A percentile compares a stretch with the other conserved stretches of the same genome.
phyloP scores from a whole-genome alignment of 2,329 filamentous ascomycete species.

The Pestalotiopsis sp. region DNA sequence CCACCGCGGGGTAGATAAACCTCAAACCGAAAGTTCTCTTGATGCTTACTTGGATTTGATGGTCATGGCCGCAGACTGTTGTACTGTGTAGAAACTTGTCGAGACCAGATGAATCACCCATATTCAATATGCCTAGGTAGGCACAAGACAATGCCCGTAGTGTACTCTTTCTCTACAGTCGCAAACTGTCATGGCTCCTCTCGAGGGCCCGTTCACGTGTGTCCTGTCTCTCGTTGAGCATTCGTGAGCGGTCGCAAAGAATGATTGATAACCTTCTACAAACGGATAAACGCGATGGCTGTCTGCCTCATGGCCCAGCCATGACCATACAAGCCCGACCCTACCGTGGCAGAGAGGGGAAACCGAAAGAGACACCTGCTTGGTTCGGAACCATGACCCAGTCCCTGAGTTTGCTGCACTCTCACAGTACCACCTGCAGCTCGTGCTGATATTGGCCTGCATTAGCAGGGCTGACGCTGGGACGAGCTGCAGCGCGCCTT shows the following conservation, averaged over 20 bases:
- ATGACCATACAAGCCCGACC: neutral
- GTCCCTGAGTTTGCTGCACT: neutral
- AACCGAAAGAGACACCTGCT: neutral
- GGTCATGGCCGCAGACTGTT: no score
- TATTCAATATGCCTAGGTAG: no score
- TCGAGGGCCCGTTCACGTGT: neutral
- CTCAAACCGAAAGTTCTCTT: neutral
- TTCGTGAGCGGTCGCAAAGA: neutral
- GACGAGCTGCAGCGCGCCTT: neutral
- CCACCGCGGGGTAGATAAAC: neutral
- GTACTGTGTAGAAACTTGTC: no score
- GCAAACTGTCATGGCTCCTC: no score
- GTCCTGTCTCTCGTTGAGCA: neutral
- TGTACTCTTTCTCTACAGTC: no score
- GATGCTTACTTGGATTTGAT: neutral
- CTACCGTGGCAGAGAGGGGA: neutral
- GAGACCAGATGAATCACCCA: no score
- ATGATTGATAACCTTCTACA: conserved; percentile 1
- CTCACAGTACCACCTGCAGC: conserved; percentile 6
- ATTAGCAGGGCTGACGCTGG: conserved; percentile 9
- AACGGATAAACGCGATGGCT: neutral
- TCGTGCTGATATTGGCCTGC: conserved; percentile 14
- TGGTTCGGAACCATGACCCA: neutral
- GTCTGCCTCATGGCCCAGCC: neutral
- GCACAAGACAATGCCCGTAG: no score